Percentiles rank a stretch among this genome's conserved stretches.
These are phyloP conservation scores for Dipodascus geniculatus DNA, from an alignment of 805 yeast genomes.

Conservation along the genomic window DNA sequence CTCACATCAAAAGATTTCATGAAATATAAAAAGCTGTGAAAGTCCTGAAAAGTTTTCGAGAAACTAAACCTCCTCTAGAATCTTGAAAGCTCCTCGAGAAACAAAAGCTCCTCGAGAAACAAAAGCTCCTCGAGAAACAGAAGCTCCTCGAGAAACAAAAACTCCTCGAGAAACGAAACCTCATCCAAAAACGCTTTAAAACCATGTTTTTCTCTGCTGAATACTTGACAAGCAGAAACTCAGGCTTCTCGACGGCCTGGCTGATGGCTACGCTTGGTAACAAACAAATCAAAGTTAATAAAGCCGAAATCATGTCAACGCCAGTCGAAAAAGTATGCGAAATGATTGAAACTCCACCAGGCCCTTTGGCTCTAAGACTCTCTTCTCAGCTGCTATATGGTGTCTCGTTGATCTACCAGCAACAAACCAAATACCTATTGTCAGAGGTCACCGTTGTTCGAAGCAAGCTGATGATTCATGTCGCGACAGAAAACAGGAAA, in stretches of 20 bases:
- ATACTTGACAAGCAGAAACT: not conserved
- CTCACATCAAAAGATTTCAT: no score
- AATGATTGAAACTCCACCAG: not conserved
- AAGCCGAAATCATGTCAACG: not conserved
- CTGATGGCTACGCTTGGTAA: not conserved
- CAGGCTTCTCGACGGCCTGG: not conserved
- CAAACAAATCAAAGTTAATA: not conserved
- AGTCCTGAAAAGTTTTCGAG: no score
- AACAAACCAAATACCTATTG: not conserved
- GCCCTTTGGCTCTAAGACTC: not conserved
- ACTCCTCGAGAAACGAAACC: no score
- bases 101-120: no score
- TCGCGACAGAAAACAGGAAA: not conserved
- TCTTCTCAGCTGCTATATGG: not conserved
- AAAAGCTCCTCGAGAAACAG: no score
- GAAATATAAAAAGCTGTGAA: not conserved
- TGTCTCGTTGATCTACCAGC: not conserved
- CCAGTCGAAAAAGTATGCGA: not conserved
- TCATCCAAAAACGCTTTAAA: no score
- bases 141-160: no score
- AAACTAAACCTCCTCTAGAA: no score
- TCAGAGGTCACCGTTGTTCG: not conserved
- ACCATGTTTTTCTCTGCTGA: not conserved
- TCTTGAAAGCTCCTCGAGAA: no score
- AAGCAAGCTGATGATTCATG: not conserved